Percentiles rank a stretch among this genome's conserved stretches.
phyloP scores from a whole-genome alignment of 768 basidiomycete species.

The Tephrocybe sp. region DNA sequence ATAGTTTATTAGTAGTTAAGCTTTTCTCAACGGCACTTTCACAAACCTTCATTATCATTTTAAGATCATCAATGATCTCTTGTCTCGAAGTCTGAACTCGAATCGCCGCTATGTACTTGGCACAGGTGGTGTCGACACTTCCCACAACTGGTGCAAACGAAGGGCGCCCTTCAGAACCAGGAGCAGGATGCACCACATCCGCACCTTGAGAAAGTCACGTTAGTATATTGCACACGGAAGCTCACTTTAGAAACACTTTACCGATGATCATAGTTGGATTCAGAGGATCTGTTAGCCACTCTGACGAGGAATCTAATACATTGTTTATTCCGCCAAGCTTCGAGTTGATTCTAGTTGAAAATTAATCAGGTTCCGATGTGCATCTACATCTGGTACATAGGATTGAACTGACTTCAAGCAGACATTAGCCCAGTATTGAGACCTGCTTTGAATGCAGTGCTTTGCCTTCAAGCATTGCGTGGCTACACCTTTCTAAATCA shows the following conservation, averaged over 20 bases:
- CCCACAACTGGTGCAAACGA: constrained; percentile 77
- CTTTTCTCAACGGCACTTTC: neutral
- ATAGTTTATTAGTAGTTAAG: neutral
- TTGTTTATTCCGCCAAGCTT: constrained; percentile 83
- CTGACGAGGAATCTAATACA: constrained; percentile 61
- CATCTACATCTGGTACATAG: neutral
- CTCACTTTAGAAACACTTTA: constrained; percentile 19
- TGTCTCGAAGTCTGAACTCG: constrained; percentile 56
- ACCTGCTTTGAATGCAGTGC: constrained; percentile 63
- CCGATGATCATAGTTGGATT: constrained; percentile 81
- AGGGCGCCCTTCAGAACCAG: constrained; percentile 67
- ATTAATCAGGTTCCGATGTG: neutral
- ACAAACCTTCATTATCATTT: constrained; percentile 57
- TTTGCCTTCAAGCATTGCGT: constrained; percentile 74
- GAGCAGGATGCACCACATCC: constrained; percentile 81
- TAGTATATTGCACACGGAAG: neutral
- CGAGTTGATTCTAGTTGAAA: constrained; percentile 61
- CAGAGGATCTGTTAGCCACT: constrained; percentile 56
- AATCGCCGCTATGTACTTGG: constrained; percentile 59
- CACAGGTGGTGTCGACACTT: constrained; percentile 66
- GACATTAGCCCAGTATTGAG: constrained; percentile 81
- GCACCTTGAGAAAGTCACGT: constrained; percentile 43
- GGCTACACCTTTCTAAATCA: constrained; percentile 62
- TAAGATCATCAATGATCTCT: constrained; percentile 70
- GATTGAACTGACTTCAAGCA: constrained; percentile 61